Conservation (phyloP, 2,329 filamentous ascomycete genomes). For the Gliomastix tumulicola region DNA sequence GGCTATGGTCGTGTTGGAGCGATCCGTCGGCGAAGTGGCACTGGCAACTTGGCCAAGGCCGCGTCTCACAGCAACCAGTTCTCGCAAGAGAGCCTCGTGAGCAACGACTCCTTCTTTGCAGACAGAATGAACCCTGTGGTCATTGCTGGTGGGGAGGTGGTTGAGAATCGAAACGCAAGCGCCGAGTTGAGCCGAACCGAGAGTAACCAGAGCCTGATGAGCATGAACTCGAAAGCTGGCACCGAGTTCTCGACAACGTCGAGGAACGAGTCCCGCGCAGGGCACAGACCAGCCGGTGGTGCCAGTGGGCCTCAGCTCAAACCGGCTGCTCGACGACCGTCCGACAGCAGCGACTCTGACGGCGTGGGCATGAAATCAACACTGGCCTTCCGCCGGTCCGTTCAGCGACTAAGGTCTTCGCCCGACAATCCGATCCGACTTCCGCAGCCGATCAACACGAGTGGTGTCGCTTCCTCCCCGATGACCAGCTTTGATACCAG, state of each 20-base stretch:
- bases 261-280: not conserved
- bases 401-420: conserved; percentile 40
- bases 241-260: conserved; percentile 3
- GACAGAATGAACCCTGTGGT: conserved; percentile 60
- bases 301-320: not conserved
- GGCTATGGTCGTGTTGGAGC: conserved; percentile 65
- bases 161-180: conserved; percentile 52
- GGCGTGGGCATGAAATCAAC: conserved; percentile 38
- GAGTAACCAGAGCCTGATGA: conserved; percentile 42
- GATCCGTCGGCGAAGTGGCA: conserved; percentile 56
- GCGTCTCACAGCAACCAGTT: conserved; percentile 30
- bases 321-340: conserved; percentile 32
- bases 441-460: conserved; percentile 46
- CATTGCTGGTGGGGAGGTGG: conserved; percentile 55
- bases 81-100: conserved; percentile 44
- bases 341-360: conserved; percentile 52
- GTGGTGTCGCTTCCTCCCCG: conserved; percentile 34
- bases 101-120: conserved; percentile 49
- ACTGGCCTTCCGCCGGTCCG: conserved; percentile 47
- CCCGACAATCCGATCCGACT: conserved; percentile 37
- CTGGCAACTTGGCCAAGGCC: conserved; percentile 39
- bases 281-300: too few species aligned
- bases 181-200: conserved; percentile 39
- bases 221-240: conserved; percentile 30
- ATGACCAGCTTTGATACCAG: conserved; percentile 51